Evolutionary conservation across 202 grass and related monocot genomes (phyloP), one percentile per base, ranked within the genome.

Genomic region (Dendrocalamus latiflorus): DNA sequence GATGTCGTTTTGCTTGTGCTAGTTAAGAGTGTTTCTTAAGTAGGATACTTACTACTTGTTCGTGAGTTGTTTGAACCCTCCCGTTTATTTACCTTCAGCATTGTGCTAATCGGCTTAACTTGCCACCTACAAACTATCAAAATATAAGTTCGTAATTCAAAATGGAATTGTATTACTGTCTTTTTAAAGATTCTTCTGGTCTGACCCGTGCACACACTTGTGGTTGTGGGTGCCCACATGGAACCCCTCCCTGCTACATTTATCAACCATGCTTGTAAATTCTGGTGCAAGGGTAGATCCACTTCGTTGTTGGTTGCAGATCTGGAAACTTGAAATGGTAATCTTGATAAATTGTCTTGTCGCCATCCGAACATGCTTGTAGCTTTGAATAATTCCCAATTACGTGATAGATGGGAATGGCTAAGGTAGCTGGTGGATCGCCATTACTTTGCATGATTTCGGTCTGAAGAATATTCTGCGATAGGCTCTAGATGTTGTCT

Each of bases 371-470:
- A 44, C 60, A 75, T 56, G 48, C 16, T 26, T 64, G 45, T 28
- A 3, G 2, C 64, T 74, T 73, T 69, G 43, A 59, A 84, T 61
- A 58, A 49, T 59, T 60, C 68, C 22, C 45, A 51, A 18, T 28
- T 60, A 20, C 44, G 21, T 21, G 51, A 36, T 78, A 44, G 34
- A 78, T 88, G 53, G 6, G 22, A 68, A 63, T 10, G 28, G 18
- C 28, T 33, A 33, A n/a, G 57, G 30, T 61, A 71, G 43, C n/a
- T n/a, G n/a, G n/a, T n/a, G n/a, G n/a, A n/a, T n/a, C n/a, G n/a
- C n/a, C n/a, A n/a, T n/a, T n/a, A n/a, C 25, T 71, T 85, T 77
- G 37, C 37, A 58, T 89, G 42, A 10, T 25, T 75, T 72, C 43
- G 36, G 13, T 48, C 76, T 68, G 2, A 21, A 22, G 55, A 26